Conservation (phyloP, 2,329 filamentous ascomycete genomes). For the Coniosporium tulheliwenetii region DNA sequence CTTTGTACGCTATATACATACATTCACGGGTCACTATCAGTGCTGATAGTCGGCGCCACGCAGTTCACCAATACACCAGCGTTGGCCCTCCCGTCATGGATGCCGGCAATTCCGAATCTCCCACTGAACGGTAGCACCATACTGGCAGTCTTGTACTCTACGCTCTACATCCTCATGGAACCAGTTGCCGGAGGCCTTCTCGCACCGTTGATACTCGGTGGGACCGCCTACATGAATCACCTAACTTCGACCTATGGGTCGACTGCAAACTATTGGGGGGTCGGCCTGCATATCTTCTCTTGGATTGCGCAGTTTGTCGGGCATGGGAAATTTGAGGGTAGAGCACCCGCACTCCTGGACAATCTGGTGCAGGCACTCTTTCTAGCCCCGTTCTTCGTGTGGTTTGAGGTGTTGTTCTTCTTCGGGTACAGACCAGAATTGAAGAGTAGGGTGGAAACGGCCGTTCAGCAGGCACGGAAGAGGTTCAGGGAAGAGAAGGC, state of each 20-base stretch:
- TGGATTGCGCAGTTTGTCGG: conserved; percentile 90
- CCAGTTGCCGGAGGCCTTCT: conserved; percentile 75
- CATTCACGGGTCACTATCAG: not conserved
- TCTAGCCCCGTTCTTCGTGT: conserved; percentile 89
- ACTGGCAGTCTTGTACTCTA: conserved; percentile 47
- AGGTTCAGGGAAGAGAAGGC: conserved; percentile 52
- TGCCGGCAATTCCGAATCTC: conserved; percentile 36
- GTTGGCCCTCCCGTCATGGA: conserved; percentile 35
- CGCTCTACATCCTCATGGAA: conserved; percentile 80
- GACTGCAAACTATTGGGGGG: conserved; percentile 47
- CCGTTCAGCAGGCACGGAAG: conserved; percentile 58
- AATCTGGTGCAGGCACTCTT: conserved; percentile 87
- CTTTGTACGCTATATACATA: conserved; percentile 38
- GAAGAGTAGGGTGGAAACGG: conserved; percentile 62
- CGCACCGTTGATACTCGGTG: conserved; percentile 58
- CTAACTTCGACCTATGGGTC: conserved; percentile 48
- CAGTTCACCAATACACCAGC: conserved; percentile 43
- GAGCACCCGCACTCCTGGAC: conserved; percentile 78
- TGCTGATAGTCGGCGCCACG: not conserved
- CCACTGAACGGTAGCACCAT: conserved; percentile 45
- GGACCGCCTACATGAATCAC: conserved; percentile 62
- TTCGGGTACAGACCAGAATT: conserved; percentile 83
- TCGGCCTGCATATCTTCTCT: conserved; percentile 52
- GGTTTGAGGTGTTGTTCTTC: conserved; percentile 84
- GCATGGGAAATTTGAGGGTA: conserved; percentile 75